Evolutionary conservation across 2,329 filamentous ascomycete genomes (phyloP).

Genomic region (Ophidiomyces ophidiicola): DNA sequence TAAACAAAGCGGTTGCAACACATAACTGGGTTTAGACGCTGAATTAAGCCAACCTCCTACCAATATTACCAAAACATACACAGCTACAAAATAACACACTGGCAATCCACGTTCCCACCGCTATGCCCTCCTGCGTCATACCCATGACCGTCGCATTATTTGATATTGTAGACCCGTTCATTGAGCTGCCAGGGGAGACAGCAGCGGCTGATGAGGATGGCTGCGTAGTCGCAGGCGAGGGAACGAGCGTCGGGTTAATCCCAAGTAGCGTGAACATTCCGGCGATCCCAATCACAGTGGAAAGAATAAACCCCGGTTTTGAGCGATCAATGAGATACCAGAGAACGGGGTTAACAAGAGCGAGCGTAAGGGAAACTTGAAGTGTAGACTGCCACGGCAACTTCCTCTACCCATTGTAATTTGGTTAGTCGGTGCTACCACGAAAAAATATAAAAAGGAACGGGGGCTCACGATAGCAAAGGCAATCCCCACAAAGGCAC

Average conservation of each 20-base stretch:
- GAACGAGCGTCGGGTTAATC: constrained; percentile 66
- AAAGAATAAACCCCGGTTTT: constrained; percentile 69
- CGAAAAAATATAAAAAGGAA: constrained; percentile 2
- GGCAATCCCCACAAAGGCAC: constrained; percentile 60
- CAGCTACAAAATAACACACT: constrained; percentile 92
- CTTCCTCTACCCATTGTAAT: constrained; percentile 53
- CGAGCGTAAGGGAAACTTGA: constrained; percentile 81
- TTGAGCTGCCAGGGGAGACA: constrained; percentile 22
- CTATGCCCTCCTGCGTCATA: constrained; percentile 39
- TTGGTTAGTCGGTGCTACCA: constrained; percentile 1
- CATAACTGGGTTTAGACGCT: too few relatives aligned
- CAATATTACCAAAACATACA: constrained; percentile 93
- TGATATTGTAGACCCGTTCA: background rate
- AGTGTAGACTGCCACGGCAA: constrained; percentile 88
- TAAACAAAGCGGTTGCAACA: too few relatives aligned
- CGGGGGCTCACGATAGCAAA: constrained; percentile 61
- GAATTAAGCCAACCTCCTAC: constrained; percentile 56
- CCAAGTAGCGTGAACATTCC: constrained; percentile 64
- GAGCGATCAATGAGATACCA: constrained; percentile 96
- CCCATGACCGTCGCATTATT: constrained; percentile 21
- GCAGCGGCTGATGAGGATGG: constrained; percentile 22
- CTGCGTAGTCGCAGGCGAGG: constrained; percentile 45
- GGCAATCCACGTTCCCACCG: constrained; percentile 72
- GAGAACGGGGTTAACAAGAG: constrained; percentile 79
- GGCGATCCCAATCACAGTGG: constrained; percentile 56